Evolutionary conservation across 1,284 basidiomycete genomes (phyloP), one percentile per base, ranked within the genome.

Genomic region (Bjerkandera adusta): DNA sequence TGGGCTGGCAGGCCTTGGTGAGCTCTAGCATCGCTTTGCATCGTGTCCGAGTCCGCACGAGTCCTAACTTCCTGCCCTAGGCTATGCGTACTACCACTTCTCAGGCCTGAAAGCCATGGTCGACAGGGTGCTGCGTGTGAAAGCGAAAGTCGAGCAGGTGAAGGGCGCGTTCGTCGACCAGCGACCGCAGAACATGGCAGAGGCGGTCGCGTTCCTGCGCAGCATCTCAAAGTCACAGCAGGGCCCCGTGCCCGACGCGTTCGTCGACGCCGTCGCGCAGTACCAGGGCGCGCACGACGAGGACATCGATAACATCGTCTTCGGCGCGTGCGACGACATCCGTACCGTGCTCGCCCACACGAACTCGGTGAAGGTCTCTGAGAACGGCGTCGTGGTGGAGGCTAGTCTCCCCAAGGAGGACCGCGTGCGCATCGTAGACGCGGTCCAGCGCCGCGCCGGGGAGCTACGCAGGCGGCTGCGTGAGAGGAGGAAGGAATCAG

Each of bases 291-390:
- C 16, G 20, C 41, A 34, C 32, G 41, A 34, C 30, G 41, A 43
- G 20, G 41, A 43, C 41, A 34, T 43, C 41, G 41, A 43, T n/a
- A 29, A 32, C 30, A 34, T 43, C 41, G 32, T 43, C 30, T 43
- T 43, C 20, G 41, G 41, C 22, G 41, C 41, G 13, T 18, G 18
- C 30, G 41, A 43, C 21, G 41, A 43, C 20, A 43, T 43, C 18
- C 30, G 35, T 10, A 32, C 41, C 2, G 25, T 43, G 20, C n/a
- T 43, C 29, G 41, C 30, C 12, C 21, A 43, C 30, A 34, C 41
- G 2, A 18, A 22, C 5, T 29, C 25, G 8, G 39, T 11, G 3
- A 18, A 12, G 5, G 26, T 21, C 5, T n/a, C 21, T 10, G 41
- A n/a, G 18, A 32, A 21, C 6, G 27, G 27, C 27, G 27, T 12